Evolutionary conservation across 768 basidiomycete genomes (phyloP), one percentile per base, ranked within the genome.

Genomic region (Tulasnella sp.): DNA sequence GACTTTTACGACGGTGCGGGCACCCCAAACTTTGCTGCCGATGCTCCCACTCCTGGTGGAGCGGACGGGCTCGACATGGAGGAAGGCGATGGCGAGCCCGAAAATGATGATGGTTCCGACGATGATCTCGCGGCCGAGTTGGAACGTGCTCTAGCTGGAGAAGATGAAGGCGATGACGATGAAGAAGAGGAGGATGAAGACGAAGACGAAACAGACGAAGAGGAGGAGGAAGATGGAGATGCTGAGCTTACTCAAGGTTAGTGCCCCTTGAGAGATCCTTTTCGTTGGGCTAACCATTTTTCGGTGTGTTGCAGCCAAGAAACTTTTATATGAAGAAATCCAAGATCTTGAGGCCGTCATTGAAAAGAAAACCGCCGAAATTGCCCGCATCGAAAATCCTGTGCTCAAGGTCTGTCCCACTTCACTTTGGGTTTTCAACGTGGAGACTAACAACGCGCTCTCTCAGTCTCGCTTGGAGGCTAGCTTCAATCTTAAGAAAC

Each of bases 381-480:
- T 97, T 80, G 89, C 92, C 2, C 92, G 91, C 82, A 93, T 94
- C 27, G 90, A 91, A 3, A 98, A 98, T 84, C 93, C 94, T 48
- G 89, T 97, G 78, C 95, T 98, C 84, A 92, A 91, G 88, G 95
- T 94, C 81, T 44, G 86, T 82, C 38, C 44, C 19, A 46, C 38
- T 18, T 42, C 7, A 38, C 9, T 19, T 73, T 74, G 38, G 48
- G 36, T 39, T 5, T 62, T 75, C 48, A 77, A 14, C 42, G 46
- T 2, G 12, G 1, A 34, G 74, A 42, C 27, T 36, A 75, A 16
- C 58, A n/a, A n/a, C 21, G 10, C 38, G 48, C 31, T 80, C 75
- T 27, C 27, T 8, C 82, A 96, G 93, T 93, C 93, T 90, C 96
- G 96, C 46, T 97, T 97, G 85, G 95, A 97, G 84, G 96, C 97